Evolutionary conservation across 345 rosid genomes (phyloP).

Genomic region (Triadica sebifera): DNA sequence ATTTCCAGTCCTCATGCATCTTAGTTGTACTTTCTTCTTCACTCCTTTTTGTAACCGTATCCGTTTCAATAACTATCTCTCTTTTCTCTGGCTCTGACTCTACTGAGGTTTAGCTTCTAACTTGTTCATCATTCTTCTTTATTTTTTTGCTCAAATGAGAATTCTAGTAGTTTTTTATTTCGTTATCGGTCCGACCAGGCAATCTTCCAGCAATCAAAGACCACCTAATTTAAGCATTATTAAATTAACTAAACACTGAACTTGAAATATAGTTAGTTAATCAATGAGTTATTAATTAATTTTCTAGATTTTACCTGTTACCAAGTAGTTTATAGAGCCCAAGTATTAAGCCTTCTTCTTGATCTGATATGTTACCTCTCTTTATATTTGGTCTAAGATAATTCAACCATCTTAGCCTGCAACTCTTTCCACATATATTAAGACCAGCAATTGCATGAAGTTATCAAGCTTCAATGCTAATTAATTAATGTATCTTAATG

Average conservation of each 20-base stretch:
- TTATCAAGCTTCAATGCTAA: not conserved
- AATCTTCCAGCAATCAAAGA: constrained; percentile 57
- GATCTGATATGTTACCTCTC: constrained; percentile 55
- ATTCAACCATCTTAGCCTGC: constrained; percentile 62
- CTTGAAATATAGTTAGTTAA: not conserved
- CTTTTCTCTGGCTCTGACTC: constrained; percentile 9
- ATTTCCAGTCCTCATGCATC: constrained; percentile 10
- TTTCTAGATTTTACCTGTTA: constrained; percentile 33
- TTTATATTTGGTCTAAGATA: constrained; percentile 59
- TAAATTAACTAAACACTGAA: too few relatives aligned
- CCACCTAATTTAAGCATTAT: constrained; percentile 43
- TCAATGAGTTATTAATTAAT: too few relatives aligned
- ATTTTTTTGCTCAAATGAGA: constrained; percentile 51
- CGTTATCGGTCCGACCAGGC: constrained; percentile 53
- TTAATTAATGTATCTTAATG: not conserved
- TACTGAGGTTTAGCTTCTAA: constrained; percentile 2
- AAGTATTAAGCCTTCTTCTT: constrained; percentile 53
- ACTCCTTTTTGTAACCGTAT: too few relatives aligned
- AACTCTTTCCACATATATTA: constrained; percentile 53
- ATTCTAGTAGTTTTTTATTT: constrained; percentile 57
- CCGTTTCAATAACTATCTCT: not conserved
- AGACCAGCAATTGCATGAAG: constrained; percentile 26
- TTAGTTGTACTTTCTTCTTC: constrained; percentile 15
- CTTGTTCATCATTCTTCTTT: constrained; percentile 28
- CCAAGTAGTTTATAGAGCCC: constrained; percentile 59